phyloP scores from a whole-genome alignment of 139 green algal species.

The Tetradesmus lagerheimii region DNA sequence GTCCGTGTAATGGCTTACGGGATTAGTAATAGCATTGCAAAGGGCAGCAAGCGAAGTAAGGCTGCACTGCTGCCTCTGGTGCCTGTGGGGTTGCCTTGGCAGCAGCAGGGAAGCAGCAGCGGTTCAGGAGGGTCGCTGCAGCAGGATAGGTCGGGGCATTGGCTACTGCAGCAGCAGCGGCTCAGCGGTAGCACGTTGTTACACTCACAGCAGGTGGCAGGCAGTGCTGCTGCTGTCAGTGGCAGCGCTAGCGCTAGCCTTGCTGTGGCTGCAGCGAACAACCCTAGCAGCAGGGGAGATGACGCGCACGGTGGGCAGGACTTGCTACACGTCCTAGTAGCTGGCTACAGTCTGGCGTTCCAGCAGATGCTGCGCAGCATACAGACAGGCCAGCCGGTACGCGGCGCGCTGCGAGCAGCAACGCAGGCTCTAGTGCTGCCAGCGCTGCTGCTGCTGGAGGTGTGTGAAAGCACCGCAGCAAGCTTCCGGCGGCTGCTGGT shows the following conservation, averaged over 20 bases:
- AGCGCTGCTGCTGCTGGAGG: slow-evolving; percentile 48
- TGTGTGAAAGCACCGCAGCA: slow-evolving; percentile 53
- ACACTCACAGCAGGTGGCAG: neutral
- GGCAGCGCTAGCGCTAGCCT: too few species aligned
- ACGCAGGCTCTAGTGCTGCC: slow-evolving; percentile 14
- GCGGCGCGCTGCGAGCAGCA: neutral
- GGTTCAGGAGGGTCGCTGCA: neutral
- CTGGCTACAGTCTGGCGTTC: slow-evolving; percentile 30
- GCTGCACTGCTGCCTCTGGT: slow-evolving; percentile 53
- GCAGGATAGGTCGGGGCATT: neutral
- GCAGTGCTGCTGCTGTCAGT: neutral
- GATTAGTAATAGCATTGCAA: slow-evolving; percentile 58
- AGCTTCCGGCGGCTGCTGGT: slow-evolving; percentile 47
- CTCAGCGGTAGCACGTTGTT: too few species aligned
- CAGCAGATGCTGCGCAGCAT: slow-evolving; percentile 20
- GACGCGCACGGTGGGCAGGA: slow-evolving; percentile 6
- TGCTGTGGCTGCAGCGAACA: neutral
- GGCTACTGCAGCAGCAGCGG: slow-evolving; percentile 12
- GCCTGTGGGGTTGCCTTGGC: slow-evolving; percentile 27
- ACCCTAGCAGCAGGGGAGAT: too few species aligned
- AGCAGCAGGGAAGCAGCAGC: slow-evolving; percentile 28
- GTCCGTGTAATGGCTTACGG: slow-evolving; percentile 52
- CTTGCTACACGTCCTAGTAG: slow-evolving; percentile 40
- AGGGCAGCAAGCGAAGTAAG: slow-evolving; percentile 54
- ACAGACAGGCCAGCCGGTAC: slow-evolving; percentile 10